Evolutionary conservation across 441 rosid genomes (phyloP), one percentile per base, ranked within the genome.

Genomic region (Croton laevigatus): DNA sequence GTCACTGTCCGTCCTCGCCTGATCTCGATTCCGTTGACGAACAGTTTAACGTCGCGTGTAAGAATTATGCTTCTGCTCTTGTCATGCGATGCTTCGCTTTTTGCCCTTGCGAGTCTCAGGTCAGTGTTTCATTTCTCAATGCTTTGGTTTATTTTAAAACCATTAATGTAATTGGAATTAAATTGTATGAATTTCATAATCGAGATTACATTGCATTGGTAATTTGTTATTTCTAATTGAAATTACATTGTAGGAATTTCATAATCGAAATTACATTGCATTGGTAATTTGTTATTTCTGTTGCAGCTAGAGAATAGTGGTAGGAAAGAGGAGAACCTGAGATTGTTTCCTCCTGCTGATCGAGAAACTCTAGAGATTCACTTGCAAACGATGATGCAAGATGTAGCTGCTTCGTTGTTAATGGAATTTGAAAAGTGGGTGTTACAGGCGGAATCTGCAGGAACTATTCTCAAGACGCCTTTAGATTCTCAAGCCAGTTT

Each of bases 371-470:
- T 79, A 82, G 98, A 91, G 78, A 83, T 92, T 72, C 99, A 93
- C 76, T 79, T 93, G 75, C 96, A 93, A 72, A 93, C 96, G 1
- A 91, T 95, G 99, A 91, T 95, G 96, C 99, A 95, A 83, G 97
- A 95, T 55, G 76, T 95, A 55, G 99, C 96, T 0, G 97, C 98
- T 52, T 91, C 91, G 14, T 80, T 95, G 67, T 77, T 95, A 78
- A 95, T 93, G 99, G 95, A 89, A 58, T 95, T 95, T 59, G 99
- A 95, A 76, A 95, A 95, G 78, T 91, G 92, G 91, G 99, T 91
- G 51, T 89, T 95, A 67, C 73, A 83, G 81, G 96, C 93, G 1
- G 99, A 95, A 66, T 95, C 99, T 54, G 79, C 96, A 0, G 99
- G 99, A 75, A 93, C 98, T 59, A 87, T 87, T 68, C 81, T 95